Percentiles rank a stretch among this genome's conserved stretches.
Conservation (phyloP, 2,329 filamentous ascomycete genomes). For the Neonectria hederae region DNA sequence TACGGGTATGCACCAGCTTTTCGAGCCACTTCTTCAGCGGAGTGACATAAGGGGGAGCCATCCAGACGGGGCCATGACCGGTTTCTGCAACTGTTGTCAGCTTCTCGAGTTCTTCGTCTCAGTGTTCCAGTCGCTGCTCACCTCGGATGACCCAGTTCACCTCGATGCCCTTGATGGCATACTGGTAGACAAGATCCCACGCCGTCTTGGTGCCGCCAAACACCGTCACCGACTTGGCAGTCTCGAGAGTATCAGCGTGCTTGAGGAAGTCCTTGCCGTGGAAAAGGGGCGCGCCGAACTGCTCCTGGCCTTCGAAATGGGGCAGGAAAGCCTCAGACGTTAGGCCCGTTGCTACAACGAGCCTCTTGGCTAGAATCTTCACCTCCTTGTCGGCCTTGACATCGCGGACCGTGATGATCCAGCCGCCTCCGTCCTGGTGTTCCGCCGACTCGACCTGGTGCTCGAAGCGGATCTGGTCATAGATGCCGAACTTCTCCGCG, state of each 20-base stretch:
- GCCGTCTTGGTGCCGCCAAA: conserved; percentile 72
- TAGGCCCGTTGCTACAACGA: conserved; percentile 65
- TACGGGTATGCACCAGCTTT: conserved; percentile 61
- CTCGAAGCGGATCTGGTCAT: conserved; percentile 51
- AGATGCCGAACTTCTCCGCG: conserved; percentile 54
- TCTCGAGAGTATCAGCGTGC: conserved; percentile 52
- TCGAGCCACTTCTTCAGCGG: conserved; percentile 70
- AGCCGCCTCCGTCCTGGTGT: conserved; percentile 53
- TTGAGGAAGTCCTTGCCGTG: conserved; percentile 59
- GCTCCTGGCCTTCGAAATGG: conserved; percentile 55
- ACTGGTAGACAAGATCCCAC: conserved; percentile 72
- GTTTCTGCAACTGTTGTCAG: conserved; percentile 29
- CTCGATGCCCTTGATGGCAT: conserved; percentile 62
- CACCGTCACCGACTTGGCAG: conserved; percentile 59
- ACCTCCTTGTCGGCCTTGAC: conserved; percentile 22
- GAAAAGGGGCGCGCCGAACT: conserved; percentile 58
- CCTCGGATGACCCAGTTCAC: conserved; percentile 70
- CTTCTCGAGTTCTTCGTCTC: neutral
- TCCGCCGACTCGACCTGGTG: conserved; percentile 55
- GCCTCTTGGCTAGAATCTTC: conserved; percentile 53
- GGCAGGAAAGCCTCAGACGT: conserved; percentile 60
- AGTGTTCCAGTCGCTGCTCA: conserved; percentile 33
- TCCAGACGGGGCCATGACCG: conserved; percentile 66
- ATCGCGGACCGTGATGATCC: conserved; percentile 43
- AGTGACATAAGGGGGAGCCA: conserved; percentile 67